A percentile compares a stretch with the other conserved stretches of the same genome.
These are phyloP conservation scores for Dalechampia spathulata DNA, from an alignment of 441 rosid species.

Conservation along the genomic window DNA sequence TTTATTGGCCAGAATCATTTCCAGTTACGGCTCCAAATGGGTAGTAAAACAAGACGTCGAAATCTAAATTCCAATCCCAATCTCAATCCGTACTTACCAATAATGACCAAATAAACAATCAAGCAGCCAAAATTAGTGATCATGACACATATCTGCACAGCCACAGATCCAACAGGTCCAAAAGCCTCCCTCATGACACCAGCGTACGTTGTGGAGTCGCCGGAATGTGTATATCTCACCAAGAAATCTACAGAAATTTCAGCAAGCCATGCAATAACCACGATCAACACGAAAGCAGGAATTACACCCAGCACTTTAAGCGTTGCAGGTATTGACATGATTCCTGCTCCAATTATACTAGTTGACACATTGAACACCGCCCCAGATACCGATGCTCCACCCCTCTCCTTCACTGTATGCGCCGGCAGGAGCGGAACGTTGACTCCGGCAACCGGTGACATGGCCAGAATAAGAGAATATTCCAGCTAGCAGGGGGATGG, in stretches of 20 bases:
- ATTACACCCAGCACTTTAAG: constrained; percentile 64
- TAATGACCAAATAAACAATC: constrained; percentile 59
- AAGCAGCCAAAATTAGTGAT: constrained; percentile 64
- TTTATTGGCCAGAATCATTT: too few relatives aligned
- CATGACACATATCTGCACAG: constrained; percentile 50
- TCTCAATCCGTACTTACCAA: constrained; percentile 31
- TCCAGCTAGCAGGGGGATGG: constrained; percentile 5
- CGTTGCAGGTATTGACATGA: constrained; percentile 87
- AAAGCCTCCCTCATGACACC: constrained; percentile 74
- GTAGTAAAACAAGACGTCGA: neutral
- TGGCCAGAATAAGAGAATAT: constrained; percentile 12
- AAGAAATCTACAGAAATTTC: constrained; percentile 59
- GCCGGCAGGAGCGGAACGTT: constrained; percentile 46
- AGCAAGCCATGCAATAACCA: constrained; percentile 53
- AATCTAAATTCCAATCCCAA: neutral
- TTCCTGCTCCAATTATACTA: constrained; percentile 76
- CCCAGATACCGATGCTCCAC: constrained; percentile 41
- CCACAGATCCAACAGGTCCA: constrained; percentile 43
- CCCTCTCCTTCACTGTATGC: constrained; percentile 20
- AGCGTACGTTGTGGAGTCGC: constrained; percentile 49
- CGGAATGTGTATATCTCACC: constrained; percentile 55
- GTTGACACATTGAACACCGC: constrained; percentile 85
- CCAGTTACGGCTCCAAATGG: too few relatives aligned
- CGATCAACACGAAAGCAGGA: constrained; percentile 54
- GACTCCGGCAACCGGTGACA: constrained; percentile 36